Evolutionary conservation across 2,329 filamentous ascomycete genomes (phyloP), one percentile per base, ranked within the genome.

Genomic region (Calonectria pteridis): DNA sequence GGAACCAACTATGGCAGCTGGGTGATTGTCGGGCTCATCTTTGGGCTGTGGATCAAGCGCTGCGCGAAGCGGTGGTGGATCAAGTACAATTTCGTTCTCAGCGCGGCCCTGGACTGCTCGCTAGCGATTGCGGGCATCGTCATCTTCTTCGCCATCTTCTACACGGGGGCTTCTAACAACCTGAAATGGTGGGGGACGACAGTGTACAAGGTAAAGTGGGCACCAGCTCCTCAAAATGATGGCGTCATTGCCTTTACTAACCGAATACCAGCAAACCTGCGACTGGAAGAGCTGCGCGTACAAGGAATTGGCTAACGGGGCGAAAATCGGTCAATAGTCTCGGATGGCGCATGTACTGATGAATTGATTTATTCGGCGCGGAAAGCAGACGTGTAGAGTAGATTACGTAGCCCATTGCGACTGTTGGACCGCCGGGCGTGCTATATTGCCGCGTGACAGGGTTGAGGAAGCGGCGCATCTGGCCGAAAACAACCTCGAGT

Each of bases 141-240:
- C 16, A 84, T 83, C 20, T 84, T 84, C 73, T 84, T 84, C 37
- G 74, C 81, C 35, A 59, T 84, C 1, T 81, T 82, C 40, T 84
- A 83, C 55, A 82, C 81, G 0, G 81, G 81, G 0, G 82, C 76
- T 0, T 75, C 77, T 2, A 75, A 78, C 14, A 67, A 78, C 2
- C 73, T 83, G 26, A 75, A 49, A 2, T 84, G 81, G 82, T 83
- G 82, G 81, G 82, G 82, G 10, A 83, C 81, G 6, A 70, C 59
- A 2, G 76, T 78, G 3, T 58, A 78, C 43, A 71, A 78, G 69
- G 76, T 76, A 51, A 14, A 49, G 26, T 31, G 28, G 10, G 18
- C 11, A 10, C 7, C 10, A 18, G 26, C 29, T 46, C 11, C 23
- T 1, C 49, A 46, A 2, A 46, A 2, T 20, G 5, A 58, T 58